Evolutionary conservation across 768 basidiomycete genomes (phyloP).

Genomic region (Crepidotus variabilis): DNA sequence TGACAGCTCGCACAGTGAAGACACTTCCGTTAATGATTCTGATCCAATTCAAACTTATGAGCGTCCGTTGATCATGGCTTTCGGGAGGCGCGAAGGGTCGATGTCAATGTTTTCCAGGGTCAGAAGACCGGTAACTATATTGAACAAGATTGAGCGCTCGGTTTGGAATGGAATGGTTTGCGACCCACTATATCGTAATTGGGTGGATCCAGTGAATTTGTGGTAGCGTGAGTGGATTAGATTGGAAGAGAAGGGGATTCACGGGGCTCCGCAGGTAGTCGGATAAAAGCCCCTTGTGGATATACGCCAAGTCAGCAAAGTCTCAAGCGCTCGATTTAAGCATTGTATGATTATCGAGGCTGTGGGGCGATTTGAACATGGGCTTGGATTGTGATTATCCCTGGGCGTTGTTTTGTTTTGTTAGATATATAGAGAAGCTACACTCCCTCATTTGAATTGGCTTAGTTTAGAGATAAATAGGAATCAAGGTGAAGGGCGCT

Average conservation of each 20-base stretch:
- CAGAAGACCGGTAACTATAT: background rate
- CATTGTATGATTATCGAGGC: too few species aligned
- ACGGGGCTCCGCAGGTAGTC: too few species aligned
- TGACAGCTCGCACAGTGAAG: background rate
- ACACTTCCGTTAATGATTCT: background rate
- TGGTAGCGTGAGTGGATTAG: background rate
- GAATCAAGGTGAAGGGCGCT: too few species aligned
- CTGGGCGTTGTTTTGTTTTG: too few species aligned
- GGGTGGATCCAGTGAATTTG: background rate
- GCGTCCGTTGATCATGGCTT: background rate
- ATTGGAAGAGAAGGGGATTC: background rate
- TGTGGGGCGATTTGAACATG: too few species aligned
- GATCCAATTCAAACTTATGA: background rate
- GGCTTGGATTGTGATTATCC: too few species aligned
- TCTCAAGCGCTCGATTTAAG: too few species aligned
- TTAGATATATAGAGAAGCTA: too few species aligned
- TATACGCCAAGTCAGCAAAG: too few species aligned
- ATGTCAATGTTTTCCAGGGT: background rate
- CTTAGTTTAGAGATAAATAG: too few species aligned
- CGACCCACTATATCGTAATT: background rate
- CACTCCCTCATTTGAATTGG: too few species aligned
- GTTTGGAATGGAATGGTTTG: background rate
- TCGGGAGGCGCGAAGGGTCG: background rate
- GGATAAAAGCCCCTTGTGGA: too few species aligned
- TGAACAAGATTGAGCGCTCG: background rate